Base-by-base conservation (phyloP, 2,329 filamentous ascomycete species). In the Aspergillus fructus region DNA sequence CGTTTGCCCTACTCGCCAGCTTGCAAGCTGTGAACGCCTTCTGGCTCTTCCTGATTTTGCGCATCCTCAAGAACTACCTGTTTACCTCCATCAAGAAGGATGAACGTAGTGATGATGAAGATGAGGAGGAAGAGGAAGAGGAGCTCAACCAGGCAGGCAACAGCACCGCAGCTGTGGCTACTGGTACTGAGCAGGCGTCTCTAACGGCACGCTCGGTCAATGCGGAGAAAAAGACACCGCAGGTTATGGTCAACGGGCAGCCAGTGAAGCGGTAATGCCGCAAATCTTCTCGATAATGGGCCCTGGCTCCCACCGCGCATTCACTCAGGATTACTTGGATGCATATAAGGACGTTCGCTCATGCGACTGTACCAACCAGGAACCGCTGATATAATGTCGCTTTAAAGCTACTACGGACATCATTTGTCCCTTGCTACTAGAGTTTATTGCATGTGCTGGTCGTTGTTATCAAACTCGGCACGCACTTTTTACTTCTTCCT, bases 1-100 rank as follows among this genome's bases (percentile, higher is more conserved):
- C 76, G 0, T 78, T 80, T 52, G 65, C 67, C 24, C 64, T 79
- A 48, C 73, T 80, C 3, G 75, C 73, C 33, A 72, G 73, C 60
- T 67, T 80, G 41, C 78, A 80, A 61, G 72, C 74, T 15, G 74
- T 79, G 30, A 79, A 79, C 43, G 66, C 80, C 48, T 77, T 79
- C 58, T 79, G 77, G 73, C 69, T 80, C 17, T 78, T 72, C 62
- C 66, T 79, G 57, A 79, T 80, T 51, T 64, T 78, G 49, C 74
- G 75, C 60, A 75, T 79, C 50, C 63, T 78, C 37, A 68, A 72
- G 60, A 78, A 76, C 64, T 77, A 78, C 56, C 61, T 76, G 34
- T 72, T 76, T 61, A 72, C 66, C 62, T 74, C 68, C 47, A 65
- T 76, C 19, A 65, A 47, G 19, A 71, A 71, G 58, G 77, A 79